phyloP scores from a whole-genome alignment of 2,329 filamentous ascomycete genomes.

The Chalaropsis thielavioides region DNA sequence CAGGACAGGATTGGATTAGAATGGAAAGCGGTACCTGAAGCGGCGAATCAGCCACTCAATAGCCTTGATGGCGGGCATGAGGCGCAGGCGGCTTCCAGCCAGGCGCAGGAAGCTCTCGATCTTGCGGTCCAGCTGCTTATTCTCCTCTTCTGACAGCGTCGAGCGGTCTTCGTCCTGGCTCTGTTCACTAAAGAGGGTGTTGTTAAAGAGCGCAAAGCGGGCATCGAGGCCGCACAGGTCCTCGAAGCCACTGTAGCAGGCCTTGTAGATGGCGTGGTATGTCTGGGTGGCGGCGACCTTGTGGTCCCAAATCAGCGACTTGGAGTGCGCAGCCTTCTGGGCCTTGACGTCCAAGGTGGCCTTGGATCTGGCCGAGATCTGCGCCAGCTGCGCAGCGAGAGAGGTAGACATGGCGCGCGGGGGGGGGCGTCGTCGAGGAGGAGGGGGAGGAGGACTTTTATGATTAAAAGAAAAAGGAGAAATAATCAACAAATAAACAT shows the following conservation, averaged over 20 bases:
- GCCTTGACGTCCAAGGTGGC: slow-evolving; percentile 85
- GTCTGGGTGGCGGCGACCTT: slow-evolving; percentile 74
- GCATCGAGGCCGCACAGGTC: slow-evolving; percentile 79
- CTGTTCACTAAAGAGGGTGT: slow-evolving; percentile 81
- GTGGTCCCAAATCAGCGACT: slow-evolving; percentile 87
- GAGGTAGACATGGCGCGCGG: slow-evolving; percentile 54
- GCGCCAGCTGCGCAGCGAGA: slow-evolving; percentile 84
- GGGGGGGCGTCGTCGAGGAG: too few relatives aligned
- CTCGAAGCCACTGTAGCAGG: slow-evolving; percentile 79
- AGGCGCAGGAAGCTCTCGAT: slow-evolving; percentile 74
- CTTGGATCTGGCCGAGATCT: slow-evolving; percentile 79
- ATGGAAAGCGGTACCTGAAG: slow-evolving; percentile 53
- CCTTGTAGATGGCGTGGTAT: slow-evolving; percentile 73
- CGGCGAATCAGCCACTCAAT: slow-evolving; percentile 89
- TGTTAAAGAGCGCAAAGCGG: slow-evolving; percentile 59
- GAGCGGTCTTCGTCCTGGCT: slow-evolving; percentile 79
- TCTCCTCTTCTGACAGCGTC: slow-evolving; percentile 69
- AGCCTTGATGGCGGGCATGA: slow-evolving; percentile 79
- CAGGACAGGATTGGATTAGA: not conserved
- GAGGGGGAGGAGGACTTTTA: not conserved
- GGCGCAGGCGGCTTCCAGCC: slow-evolving; percentile 57
- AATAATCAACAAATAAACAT: slow-evolving; percentile 8
- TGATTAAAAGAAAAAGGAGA: not conserved
- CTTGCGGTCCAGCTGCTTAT: slow-evolving; percentile 62
- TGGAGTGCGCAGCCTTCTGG: slow-evolving; percentile 79